phyloP scores from a whole-genome alignment of 305 asterid genomes.

The Fraxinus albicans region DNA sequence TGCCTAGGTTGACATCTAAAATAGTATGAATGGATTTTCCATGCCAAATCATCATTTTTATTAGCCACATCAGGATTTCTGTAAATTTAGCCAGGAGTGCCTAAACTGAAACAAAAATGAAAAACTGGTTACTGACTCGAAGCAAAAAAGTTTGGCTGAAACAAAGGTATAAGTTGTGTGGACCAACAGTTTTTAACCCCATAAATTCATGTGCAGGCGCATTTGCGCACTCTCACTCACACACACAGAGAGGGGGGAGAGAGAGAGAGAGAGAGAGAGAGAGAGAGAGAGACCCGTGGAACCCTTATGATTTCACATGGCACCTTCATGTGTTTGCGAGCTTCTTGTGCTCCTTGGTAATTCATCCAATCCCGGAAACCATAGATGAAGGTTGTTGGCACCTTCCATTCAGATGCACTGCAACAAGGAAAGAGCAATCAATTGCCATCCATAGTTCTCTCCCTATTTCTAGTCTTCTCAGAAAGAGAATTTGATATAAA shows the following conservation, averaged over 20 bases:
- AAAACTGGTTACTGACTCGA: neutral
- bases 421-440: neutral
- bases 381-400: constrained; percentile 71
- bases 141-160: neutral
- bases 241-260: neutral
- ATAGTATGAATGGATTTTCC: neutral
- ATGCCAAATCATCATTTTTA: neutral
- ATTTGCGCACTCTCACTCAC: too few species aligned
- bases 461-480: neutral
- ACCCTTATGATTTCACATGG: constrained; percentile 79
- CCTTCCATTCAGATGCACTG: constrained; percentile 81
- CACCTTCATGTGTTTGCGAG: constrained; percentile 66
- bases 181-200: neutral
- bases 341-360: constrained; percentile 66
- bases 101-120: neutral
- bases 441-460: neutral
- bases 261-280: neutral
- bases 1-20: neutral
- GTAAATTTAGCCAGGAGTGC: neutral
- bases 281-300: constrained; percentile 45
- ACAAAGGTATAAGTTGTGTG: neutral
- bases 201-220: neutral
- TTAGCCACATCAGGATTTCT: neutral
- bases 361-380: constrained; percentile 76
- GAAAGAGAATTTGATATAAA: neutral